These are phyloP conservation scores for Endoconidiophora laricicola DNA, from an alignment of 2,329 filamentous ascomycete species.

Conservation along the genomic window DNA sequence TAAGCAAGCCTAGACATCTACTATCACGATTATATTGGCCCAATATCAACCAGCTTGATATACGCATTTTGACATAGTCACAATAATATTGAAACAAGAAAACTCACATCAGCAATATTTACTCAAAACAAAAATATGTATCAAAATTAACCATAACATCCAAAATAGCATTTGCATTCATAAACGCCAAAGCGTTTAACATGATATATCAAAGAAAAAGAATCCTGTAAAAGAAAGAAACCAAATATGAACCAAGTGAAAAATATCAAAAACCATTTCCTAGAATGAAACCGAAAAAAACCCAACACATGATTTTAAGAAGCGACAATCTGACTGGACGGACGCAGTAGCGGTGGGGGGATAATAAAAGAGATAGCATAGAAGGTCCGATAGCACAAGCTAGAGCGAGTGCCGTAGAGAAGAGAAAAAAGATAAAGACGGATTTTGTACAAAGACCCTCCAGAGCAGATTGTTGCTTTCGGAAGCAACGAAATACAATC, in stretches of 20 bases:
- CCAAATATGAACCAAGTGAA: background rate
- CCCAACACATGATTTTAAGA: background rate
- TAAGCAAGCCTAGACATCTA: too few relatives aligned
- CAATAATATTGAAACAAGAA: too few relatives aligned
- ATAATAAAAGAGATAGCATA: background rate
- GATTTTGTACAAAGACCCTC: constrained; percentile 1
- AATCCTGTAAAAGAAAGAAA: background rate
- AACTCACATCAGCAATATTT: too few relatives aligned
- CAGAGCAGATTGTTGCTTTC: background rate
- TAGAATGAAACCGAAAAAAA: background rate
- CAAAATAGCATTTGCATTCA: background rate
- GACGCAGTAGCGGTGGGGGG: background rate
- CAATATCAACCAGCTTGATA: too few relatives aligned
- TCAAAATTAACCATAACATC: too few relatives aligned
- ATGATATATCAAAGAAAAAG: background rate
- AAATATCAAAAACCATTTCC: background rate
- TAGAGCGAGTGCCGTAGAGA: too few relatives aligned
- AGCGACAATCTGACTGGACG: too few relatives aligned
- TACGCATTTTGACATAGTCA: too few relatives aligned
- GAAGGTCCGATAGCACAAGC: background rate
- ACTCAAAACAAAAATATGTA: too few relatives aligned
- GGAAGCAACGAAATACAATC: constrained; percentile 11
- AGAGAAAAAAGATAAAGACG: background rate
- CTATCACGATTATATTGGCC: too few relatives aligned
- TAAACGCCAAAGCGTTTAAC: constrained; percentile 1